Conservation (phyloP, 2,329 filamentous ascomycete species). For the Paracorniculantispora psalliotae region DNA sequence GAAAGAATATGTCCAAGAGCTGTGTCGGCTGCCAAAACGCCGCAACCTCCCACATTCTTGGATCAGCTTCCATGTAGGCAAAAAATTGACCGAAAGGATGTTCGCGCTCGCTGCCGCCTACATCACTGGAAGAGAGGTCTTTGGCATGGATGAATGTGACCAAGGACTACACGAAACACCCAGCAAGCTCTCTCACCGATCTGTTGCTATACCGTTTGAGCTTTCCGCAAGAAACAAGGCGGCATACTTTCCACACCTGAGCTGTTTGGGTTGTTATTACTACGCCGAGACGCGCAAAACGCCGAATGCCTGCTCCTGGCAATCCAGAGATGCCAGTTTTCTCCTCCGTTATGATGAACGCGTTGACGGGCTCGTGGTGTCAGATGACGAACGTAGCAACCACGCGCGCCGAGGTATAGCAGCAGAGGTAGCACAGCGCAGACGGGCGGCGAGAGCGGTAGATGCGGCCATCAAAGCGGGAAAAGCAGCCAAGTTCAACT, state of each 20-base stretch:
- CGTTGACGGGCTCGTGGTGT: background rate
- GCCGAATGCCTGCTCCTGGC: background rate
- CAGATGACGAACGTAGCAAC: background rate
- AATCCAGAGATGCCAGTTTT: background rate
- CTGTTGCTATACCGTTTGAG: constrained; percentile 22
- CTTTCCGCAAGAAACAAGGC: constrained; percentile 18
- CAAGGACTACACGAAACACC: background rate
- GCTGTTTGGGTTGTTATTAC: constrained; percentile 30
- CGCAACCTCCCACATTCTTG: constrained; percentile 25
- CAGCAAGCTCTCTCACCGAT: constrained; percentile 19
- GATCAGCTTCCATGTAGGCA: constrained; percentile 20
- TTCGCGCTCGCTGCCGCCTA: constrained; percentile 30
- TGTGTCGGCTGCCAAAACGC: constrained; percentile 20
- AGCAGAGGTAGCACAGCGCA: background rate
- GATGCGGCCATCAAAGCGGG: background rate
- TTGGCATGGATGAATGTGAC: constrained; percentile 15
- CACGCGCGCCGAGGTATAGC: background rate
- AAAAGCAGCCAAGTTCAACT: background rate
- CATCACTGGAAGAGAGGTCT: constrained; percentile 25
- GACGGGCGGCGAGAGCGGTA: background rate
- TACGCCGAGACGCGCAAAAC: constrained; percentile 13
- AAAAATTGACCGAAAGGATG: constrained; percentile 17
- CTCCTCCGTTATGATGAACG: background rate
- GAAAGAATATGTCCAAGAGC: constrained; percentile 6
- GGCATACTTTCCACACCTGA: constrained; percentile 19